Evolutionary conservation across 768 basidiomycete genomes (phyloP), one percentile per base, ranked within the genome.

Genomic region (Coprinellus micaceus): DNA sequence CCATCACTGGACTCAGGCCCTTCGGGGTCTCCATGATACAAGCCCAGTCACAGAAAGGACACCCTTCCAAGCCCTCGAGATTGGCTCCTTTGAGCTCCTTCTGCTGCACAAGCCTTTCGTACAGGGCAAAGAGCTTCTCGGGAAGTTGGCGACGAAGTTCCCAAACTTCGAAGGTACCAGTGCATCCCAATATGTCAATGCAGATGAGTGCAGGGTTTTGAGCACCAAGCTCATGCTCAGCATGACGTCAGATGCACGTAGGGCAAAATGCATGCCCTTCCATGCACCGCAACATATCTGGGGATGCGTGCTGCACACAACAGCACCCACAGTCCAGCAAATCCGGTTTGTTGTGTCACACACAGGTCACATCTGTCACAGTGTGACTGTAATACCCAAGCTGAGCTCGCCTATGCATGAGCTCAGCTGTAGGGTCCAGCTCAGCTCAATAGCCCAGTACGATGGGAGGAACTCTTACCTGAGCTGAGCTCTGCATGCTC

Each of bases 1-100:
- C 64, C 57, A 77, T 89, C 25, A 90, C 69, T 67, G 81, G 85
- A 66, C 90, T 88, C 49, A 81, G 73, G 51, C 85, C 69, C 30
- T 66, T 71, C 19, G 61, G 60, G 13, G 60, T 80, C 52, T 90
- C 89, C 52, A 91, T 85, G n/a, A 89, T 82, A 61, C 84, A 85
- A 55, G 84, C 89, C 73, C 82, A 97, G 41, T 93, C 91, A 71
- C 94, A 97, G 61, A 87, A 91, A 2, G 94, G 94, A 67, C 94
- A 97, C 61, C 89, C 89, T 68, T 94, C 93, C 15, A 96, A 74
- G 3, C 83, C 84, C 45, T 91, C 90, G 30, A 97, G 65, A 1
- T 78, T 83, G 17, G 94, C 94, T 0, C 79, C 82, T 56, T 88
- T 84, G 28, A 96, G 82, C 60, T 93, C 90, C 66, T 89, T 88